These are phyloP conservation scores for Solanum verrucosum DNA, from an alignment of 257 asterid species.

Conservation along the genomic window DNA sequence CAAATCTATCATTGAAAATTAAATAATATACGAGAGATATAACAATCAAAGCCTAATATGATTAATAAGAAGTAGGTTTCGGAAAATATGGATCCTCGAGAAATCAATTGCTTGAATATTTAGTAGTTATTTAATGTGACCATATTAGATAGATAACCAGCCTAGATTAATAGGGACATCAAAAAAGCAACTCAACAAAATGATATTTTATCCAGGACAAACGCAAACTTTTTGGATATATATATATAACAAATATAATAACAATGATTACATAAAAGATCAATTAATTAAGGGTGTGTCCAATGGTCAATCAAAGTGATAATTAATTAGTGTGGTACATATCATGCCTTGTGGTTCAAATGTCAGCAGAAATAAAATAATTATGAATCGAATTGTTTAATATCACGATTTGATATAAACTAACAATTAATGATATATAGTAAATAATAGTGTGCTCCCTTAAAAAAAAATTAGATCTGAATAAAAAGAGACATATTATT, in stretches of 20 bases:
- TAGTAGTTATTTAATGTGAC: neutral
- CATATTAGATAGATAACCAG: neutral
- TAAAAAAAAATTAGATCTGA: neutral
- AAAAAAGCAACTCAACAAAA: neutral
- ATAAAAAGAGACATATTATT: neutral
- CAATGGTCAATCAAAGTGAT: neutral
- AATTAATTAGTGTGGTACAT: neutral
- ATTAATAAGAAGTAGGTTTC: constrained; percentile 11
- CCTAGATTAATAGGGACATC: constrained; percentile 1
- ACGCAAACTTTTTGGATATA: neutral
- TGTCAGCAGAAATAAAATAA: neutral
- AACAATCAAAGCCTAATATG: too few relatives aligned
- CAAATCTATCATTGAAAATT: neutral
- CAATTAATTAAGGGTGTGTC: neutral
- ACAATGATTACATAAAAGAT: neutral
- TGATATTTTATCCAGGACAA: neutral
- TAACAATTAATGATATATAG: neutral
- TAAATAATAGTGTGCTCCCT: neutral
- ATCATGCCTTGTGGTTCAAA: neutral
- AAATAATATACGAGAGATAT: neutral
- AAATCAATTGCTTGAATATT: neutral
- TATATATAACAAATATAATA: neutral
- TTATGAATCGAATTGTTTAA: neutral
- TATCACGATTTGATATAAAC: neutral
- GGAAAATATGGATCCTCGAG: constrained; percentile 1